Conservation (phyloP, 768 basidiomycete genomes). For the Pisolithus marmoratus region DNA sequence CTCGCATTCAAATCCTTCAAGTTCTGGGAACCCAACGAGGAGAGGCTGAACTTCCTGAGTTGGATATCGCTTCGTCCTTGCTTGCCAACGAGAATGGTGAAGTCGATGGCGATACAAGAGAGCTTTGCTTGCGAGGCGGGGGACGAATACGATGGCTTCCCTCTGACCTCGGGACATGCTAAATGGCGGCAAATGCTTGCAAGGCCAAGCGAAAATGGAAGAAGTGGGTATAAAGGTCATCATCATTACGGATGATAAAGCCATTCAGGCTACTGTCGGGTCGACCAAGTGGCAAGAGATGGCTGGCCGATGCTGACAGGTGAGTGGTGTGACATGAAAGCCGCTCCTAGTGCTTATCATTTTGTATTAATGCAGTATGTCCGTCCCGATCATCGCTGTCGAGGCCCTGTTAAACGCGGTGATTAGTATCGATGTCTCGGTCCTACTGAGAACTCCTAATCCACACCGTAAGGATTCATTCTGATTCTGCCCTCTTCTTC, state of each 20-base stretch:
- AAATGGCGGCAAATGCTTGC: slow-evolving; percentile 50
- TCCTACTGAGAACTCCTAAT: slow-evolving; percentile 20
- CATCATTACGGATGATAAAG: slow-evolving; percentile 45
- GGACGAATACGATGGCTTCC: slow-evolving; percentile 61
- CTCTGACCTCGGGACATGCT: slow-evolving; percentile 40
- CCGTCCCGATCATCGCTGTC: slow-evolving; percentile 38
- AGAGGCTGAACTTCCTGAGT: slow-evolving; percentile 50
- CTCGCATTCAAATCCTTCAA: slow-evolving; percentile 44
- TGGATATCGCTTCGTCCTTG: slow-evolving; percentile 52
- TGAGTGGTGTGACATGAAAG: slow-evolving; percentile 21
- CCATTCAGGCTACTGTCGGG: slow-evolving; percentile 48
- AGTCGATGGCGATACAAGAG: slow-evolving; percentile 42
- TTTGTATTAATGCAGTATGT: slow-evolving; percentile 25
- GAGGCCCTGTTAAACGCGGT: slow-evolving; percentile 51
- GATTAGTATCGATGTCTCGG: slow-evolving; percentile 30
- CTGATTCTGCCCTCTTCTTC: neutral
- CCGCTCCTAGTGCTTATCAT: slow-evolving; percentile 2
- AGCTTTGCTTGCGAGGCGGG: slow-evolving; percentile 50
- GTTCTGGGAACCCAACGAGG: slow-evolving; percentile 67
- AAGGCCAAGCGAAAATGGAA: slow-evolving; percentile 46
- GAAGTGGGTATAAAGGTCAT: slow-evolving; percentile 41
- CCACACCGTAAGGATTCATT: slow-evolving; percentile 14
- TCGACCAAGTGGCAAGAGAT: slow-evolving; percentile 50
- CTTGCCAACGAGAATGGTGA: slow-evolving; percentile 52
- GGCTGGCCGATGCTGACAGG: slow-evolving; percentile 45